Evolutionary conservation across 768 basidiomycete species (phyloP).

Genomic region (Porpolomopsis calyptriformis): DNA sequence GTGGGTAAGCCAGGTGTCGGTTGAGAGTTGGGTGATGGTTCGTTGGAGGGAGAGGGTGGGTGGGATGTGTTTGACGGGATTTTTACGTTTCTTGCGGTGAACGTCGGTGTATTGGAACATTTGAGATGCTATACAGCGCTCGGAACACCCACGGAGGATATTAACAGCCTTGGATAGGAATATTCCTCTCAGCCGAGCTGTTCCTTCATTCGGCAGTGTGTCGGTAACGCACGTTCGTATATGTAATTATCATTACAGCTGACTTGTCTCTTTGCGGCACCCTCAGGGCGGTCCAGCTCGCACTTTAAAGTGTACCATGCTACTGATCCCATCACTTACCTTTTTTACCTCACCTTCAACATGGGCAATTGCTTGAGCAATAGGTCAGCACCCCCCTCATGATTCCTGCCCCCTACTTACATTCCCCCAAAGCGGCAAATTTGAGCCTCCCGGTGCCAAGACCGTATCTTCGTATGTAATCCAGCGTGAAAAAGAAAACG

Average conservation of each 20-base stretch:
- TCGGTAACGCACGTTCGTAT: too few species aligned
- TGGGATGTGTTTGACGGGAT: not conserved
- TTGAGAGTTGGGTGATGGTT: not conserved
- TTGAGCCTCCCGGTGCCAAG: slow-evolving; percentile 12
- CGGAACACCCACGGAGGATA: too few species aligned
- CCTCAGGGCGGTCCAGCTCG: too few species aligned
- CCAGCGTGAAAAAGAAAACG: slow-evolving; percentile 6
- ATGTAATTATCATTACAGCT: too few species aligned
- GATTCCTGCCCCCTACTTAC: not conserved
- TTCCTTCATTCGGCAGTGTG: too few species aligned
- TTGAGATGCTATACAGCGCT: too few species aligned
- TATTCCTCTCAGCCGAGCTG: too few species aligned
- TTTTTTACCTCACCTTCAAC: not conserved
- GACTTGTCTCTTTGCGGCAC: too few species aligned
- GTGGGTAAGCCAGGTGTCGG: not conserved
- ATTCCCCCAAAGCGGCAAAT: slow-evolving; percentile 10
- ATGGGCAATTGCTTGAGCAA: slow-evolving; percentile 18
- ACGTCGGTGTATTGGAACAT: slow-evolving; percentile 2
- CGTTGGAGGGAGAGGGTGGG: not conserved
- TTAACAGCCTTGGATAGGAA: too few species aligned
- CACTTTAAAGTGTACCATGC: too few species aligned
- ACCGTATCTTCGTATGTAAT: slow-evolving; percentile 6
- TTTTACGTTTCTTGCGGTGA: not conserved
- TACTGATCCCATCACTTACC: too few species aligned
- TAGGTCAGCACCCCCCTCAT: not conserved